phyloP scores from a whole-genome alignment of 2,329 filamentous ascomycete genomes.

The Macrophomina phaseolina region DNA sequence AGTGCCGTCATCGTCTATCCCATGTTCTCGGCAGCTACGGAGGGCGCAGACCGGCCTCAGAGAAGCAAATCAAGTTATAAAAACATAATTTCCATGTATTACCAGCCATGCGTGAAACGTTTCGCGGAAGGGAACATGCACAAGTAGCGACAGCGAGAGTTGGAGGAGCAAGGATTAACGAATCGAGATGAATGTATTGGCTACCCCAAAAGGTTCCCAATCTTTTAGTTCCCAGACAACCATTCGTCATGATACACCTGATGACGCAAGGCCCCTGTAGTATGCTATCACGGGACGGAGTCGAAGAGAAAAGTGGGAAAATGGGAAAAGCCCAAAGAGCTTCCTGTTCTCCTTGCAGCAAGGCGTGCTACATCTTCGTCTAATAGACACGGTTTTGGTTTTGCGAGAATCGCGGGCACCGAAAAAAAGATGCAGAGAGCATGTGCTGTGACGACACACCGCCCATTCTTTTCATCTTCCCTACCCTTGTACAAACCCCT shows the following conservation, averaged over 20 bases:
- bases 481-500: background rate
- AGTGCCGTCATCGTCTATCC: background rate
- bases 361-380: background rate
- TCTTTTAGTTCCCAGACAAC: background rate
- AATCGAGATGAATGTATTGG: slow-evolving; percentile 10
- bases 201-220: background rate
- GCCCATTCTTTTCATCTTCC: slow-evolving; percentile 1
- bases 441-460: slow-evolving; percentile 8
- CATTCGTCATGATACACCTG: background rate
- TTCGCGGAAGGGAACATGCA: background rate
- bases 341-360: background rate
- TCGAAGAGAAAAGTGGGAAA: background rate
- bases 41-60: background rate
- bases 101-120: slow-evolving; percentile 13
- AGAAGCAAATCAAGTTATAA: slow-evolving; percentile 14
- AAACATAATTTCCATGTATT: slow-evolving; percentile 8
- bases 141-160: background rate
- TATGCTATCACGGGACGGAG: background rate
- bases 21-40: slow-evolving; percentile 1
- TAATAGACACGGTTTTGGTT: background rate
- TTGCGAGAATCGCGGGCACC: background rate
- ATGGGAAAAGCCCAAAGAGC: background rate
- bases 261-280: background rate
- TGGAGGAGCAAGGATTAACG: slow-evolving; percentile 7
- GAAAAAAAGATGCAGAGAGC: background rate